Evolutionary conservation across 495 filamentous ascomycete species (phyloP).

Genomic region (Penicillium parvum): DNA sequence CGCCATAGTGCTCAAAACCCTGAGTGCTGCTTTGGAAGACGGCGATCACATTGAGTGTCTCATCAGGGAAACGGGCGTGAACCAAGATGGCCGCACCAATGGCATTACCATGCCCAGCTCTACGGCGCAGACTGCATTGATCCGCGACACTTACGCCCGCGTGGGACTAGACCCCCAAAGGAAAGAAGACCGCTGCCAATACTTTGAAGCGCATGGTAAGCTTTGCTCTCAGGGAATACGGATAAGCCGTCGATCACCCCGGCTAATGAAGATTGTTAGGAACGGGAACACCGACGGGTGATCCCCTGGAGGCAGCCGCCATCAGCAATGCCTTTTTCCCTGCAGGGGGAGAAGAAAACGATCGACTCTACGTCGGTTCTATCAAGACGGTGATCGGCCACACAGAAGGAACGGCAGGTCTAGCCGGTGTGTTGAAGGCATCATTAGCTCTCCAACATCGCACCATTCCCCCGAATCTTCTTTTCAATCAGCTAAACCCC

Average conservation of each 20-base stretch:
- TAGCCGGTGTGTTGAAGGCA: slow-evolving; percentile 37
- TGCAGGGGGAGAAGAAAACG: not conserved
- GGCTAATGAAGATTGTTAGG: too few species aligned
- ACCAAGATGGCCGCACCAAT: slow-evolving; percentile 22
- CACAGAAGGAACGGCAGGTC: slow-evolving; percentile 33
- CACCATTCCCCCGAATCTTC: slow-evolving; percentile 28
- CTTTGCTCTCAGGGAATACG: too few species aligned
- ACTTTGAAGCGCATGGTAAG: slow-evolving; percentile 30
- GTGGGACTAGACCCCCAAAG: slow-evolving; percentile 15
- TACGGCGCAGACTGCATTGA: slow-evolving; percentile 21
- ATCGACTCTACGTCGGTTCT: slow-evolving; percentile 23
- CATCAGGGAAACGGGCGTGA: slow-evolving; percentile 9
- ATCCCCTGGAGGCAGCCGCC: slow-evolving; percentile 50
- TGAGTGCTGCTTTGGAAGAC: slow-evolving; percentile 8
- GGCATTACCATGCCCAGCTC: slow-evolving; percentile 14
- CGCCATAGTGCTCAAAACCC: slow-evolving; percentile 26
- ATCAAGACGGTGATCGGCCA: slow-evolving; percentile 40
- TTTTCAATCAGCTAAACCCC: slow-evolving; percentile 31
- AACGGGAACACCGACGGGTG: slow-evolving; percentile 52
- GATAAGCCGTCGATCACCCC: too few species aligned
- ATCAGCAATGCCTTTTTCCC: slow-evolving; percentile 24
- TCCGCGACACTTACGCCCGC: slow-evolving; percentile 19
- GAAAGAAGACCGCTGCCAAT: not conserved
- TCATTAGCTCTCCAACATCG: slow-evolving; percentile 28
- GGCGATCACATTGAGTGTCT: slow-evolving; percentile 8